Evolutionary conservation across 192 early-diverging fungal species (phyloP).

Genomic region (Podila verticillata): DNA sequence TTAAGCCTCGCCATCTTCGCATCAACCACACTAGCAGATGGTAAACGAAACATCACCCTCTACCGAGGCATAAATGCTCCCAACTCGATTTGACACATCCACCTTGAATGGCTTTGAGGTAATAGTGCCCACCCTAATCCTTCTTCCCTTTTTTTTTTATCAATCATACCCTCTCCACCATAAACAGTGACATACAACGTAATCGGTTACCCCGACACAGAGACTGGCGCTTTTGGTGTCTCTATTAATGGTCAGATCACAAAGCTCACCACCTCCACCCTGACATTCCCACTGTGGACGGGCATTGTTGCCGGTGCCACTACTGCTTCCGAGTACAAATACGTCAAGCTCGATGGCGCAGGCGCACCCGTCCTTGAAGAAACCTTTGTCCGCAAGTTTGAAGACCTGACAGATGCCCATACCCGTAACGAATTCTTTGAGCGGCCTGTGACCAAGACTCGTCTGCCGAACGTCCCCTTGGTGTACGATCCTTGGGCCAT

Average conservation of each 20-base stretch:
- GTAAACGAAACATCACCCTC: not conserved
- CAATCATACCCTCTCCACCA: not conserved
- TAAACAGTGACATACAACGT: constrained; percentile 16
- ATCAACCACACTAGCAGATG: not conserved
- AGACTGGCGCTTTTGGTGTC: constrained; percentile 9
- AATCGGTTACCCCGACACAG: constrained; percentile 14
- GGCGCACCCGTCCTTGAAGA: not conserved
- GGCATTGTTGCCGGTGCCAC: not conserved
- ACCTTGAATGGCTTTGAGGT: too few relatives aligned
- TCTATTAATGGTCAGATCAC: constrained; percentile 1
- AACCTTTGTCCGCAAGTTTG: not conserved
- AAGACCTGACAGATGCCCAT: not conserved
- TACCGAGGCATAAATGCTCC: not conserved
- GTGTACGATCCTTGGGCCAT: constrained; percentile 15
- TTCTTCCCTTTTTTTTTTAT: not conserved
- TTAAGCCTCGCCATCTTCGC: not conserved
- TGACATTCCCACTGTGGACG: constrained; percentile 15
- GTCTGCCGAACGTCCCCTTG: constrained; percentile 1
- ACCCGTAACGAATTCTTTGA: constrained; percentile 17
- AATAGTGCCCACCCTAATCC: too few relatives aligned
- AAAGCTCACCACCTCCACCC: constrained; percentile 6
- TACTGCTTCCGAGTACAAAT: constrained; percentile 3
- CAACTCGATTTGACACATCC: too few relatives aligned
- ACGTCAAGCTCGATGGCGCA: constrained; percentile 7
- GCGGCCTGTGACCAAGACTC: not conserved